phyloP scores from a whole-genome alignment of 768 basidiomycete species.

The Termitomyces sp. region DNA sequence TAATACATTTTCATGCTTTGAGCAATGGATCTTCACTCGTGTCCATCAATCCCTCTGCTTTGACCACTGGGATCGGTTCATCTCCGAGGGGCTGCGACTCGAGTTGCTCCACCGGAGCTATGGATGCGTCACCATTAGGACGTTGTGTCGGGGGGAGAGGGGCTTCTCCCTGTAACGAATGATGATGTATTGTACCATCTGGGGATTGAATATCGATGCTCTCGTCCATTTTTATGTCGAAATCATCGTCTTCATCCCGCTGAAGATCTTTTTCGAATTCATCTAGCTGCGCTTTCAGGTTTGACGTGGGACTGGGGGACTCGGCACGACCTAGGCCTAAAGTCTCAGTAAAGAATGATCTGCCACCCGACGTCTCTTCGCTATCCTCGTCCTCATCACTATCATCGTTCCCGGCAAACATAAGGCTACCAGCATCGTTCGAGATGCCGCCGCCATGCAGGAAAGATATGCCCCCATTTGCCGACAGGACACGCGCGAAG shows the following conservation, averaged over 20 bases:
- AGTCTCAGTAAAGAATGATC: conserved; percentile 49
- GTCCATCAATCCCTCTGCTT: conserved; percentile 64
- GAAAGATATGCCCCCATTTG: conserved; percentile 61
- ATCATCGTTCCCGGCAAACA: conserved; percentile 61
- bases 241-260: conserved; percentile 39
- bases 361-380: conserved; percentile 17
- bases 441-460: conserved; percentile 50
- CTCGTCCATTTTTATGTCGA: conserved; percentile 27
- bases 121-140: conserved; percentile 42
- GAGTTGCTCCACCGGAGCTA: conserved; percentile 44
- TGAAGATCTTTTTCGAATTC: conserved; percentile 49
- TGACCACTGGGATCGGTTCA: conserved; percentile 46
- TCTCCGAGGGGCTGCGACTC: conserved; percentile 50
- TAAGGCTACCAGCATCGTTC: conserved; percentile 46
- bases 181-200: conserved; percentile 15
- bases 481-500: conserved; percentile 50
- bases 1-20: conserved; percentile 23
- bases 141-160: conserved; percentile 43
- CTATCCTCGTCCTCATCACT: conserved; percentile 56
- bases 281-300: conserved; percentile 51
- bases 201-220: conserved; percentile 19
- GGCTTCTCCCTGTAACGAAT: conserved; percentile 36
- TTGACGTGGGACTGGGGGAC: conserved; percentile 50
- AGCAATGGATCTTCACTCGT: conserved; percentile 55
- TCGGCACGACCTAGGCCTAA: conserved; percentile 41